phyloP scores from a whole-genome alignment of 352 stramenopile genomes.

The Globisporangium parvum region DNA sequence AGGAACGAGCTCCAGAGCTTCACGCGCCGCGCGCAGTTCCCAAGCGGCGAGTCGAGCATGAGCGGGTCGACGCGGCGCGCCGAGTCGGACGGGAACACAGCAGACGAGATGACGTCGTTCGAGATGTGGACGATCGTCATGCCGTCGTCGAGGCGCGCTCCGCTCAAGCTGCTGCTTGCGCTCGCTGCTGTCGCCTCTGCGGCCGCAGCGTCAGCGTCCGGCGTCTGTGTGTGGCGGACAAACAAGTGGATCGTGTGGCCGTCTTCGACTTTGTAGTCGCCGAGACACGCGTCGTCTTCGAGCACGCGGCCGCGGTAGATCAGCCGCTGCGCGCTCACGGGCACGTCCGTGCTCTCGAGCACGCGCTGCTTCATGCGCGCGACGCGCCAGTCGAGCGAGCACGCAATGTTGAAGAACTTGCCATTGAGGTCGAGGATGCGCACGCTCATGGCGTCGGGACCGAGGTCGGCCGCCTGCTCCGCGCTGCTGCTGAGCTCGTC shows the following conservation, averaged over 20 bases:
- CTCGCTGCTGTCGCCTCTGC: constrained; percentile 28
- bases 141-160: constrained; percentile 34
- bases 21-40: constrained; percentile 74
- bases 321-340: constrained; percentile 70
- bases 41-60: constrained; percentile 79
- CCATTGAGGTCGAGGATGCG: constrained; percentile 82
- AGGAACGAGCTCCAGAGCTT: constrained; percentile 87
- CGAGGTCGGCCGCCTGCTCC: constrained; percentile 15
- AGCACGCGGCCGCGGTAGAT: constrained; percentile 90
- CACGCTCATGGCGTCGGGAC: constrained; percentile 43
- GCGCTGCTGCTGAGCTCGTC: not conserved
- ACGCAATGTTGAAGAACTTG: constrained; percentile 79
- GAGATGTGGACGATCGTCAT: constrained; percentile 73
- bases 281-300: constrained; percentile 66
- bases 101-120: constrained; percentile 76
- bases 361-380: constrained; percentile 64
- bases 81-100: constrained; percentile 81
- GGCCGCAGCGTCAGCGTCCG: constrained; percentile 51
- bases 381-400: constrained; percentile 60
- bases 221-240: constrained; percentile 55
- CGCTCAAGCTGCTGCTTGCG: constrained; percentile 5
- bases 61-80: constrained; percentile 74
- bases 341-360: constrained; percentile 64
- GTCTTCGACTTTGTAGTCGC: constrained; percentile 87
- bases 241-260: constrained; percentile 91